phyloP scores from a whole-genome alignment of 257 asterid species.

The Solanum medicagineum region DNA sequence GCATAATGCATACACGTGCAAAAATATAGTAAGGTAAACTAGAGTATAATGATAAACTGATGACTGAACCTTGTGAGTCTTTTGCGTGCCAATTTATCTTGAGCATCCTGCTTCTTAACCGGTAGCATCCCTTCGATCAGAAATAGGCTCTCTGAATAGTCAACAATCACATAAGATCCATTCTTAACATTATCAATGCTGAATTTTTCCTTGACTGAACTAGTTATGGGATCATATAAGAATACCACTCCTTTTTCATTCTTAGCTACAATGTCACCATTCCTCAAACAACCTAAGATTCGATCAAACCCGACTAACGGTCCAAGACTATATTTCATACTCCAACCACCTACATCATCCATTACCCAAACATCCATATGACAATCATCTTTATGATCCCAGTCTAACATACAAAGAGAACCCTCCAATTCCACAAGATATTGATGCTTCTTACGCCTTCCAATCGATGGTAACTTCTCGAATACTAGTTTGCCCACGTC shows the following conservation, averaged over 20 bases:
- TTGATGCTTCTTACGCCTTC: not conserved
- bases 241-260: not conserved
- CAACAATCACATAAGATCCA: not conserved
- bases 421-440: not conserved
- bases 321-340: not conserved
- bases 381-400: not conserved
- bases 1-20: not conserved
- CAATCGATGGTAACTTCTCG: not conserved
- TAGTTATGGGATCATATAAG: not conserved
- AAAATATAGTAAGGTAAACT: not conserved
- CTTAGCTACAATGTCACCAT: slow-evolving; percentile 3
- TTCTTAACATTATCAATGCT: not conserved
- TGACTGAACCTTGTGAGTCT: not conserved
- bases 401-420: not conserved
- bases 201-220: not conserved
- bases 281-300: not conserved
- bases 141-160: not conserved
- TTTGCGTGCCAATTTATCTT: not conserved
- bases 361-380: slow-evolving; percentile 1
- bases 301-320: not conserved
- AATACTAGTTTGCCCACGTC: not conserved
- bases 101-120: not conserved
- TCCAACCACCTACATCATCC: slow-evolving; percentile 6
- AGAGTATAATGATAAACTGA: not conserved
- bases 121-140: not conserved